Percentiles rank a stretch among this genome's conserved stretches.
These are phyloP conservation scores for Microstegium vimineum DNA, from an alignment of 176 grass and related monocot genomes.

Conservation along the genomic window DNA sequence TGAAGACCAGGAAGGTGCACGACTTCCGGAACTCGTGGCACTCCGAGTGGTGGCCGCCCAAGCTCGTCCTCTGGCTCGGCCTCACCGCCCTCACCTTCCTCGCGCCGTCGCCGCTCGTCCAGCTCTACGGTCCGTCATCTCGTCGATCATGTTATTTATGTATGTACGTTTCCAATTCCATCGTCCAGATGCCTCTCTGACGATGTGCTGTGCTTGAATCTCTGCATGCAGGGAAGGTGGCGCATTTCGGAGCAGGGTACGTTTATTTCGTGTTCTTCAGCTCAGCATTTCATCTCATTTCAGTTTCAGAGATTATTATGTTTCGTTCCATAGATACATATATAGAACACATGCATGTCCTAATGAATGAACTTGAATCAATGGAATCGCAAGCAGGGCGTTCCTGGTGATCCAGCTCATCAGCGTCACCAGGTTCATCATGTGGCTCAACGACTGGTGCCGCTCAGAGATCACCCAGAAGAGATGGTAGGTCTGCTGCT, in stretches of 20 bases:
- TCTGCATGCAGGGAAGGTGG: conserved; percentile 71
- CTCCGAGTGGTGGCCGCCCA: conserved; percentile 94
- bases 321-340: background rate
- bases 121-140: conserved; percentile 92
- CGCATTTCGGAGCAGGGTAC: conserved; percentile 95
- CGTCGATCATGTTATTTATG: too few species aligned
- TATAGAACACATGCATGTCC: background rate
- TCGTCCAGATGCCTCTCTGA: too few species aligned
- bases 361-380: background rate
- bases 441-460: conserved; percentile 94
- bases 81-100: conserved; percentile 78
- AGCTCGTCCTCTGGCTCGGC: conserved; percentile 79
- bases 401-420: conserved; percentile 95
- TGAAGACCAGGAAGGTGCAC: conserved; percentile 51
- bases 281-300: too few species aligned
- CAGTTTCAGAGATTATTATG: too few species aligned
- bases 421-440: conserved; percentile 88
- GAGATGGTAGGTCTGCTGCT: conserved; percentile 74
- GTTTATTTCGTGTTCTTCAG: conserved; percentile 4
- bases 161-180: too few species aligned
- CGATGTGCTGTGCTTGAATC: background rate
- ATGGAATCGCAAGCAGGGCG: conserved; percentile 42
- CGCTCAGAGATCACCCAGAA: conserved; percentile 53
- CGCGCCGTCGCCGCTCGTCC: conserved; percentile 68
- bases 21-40: conserved; percentile 87